Percentiles rank a stretch among this genome's conserved stretches.
These are phyloP conservation scores for Vaccinium corymbosum DNA, from an alignment of 148 eudicot genomes.

Conservation along the genomic window DNA sequence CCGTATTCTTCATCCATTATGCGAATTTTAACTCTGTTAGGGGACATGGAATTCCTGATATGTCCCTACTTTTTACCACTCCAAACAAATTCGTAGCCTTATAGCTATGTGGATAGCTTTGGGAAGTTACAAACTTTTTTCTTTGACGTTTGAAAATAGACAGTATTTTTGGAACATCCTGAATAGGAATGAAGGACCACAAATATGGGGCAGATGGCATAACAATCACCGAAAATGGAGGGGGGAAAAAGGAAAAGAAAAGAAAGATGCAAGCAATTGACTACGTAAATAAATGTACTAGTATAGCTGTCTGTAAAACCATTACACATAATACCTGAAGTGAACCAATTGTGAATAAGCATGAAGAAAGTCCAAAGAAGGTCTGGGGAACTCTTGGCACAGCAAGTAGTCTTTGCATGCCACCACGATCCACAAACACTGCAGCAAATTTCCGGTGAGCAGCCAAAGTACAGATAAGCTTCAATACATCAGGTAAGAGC, in stretches of 20 bases:
- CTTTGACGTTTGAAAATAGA: not conserved
- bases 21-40: not conserved
- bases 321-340: constrained; percentile 60
- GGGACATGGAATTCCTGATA: not conserved
- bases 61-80: not conserved
- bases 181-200: not conserved
- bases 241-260: not conserved
- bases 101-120: not conserved
- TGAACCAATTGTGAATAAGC: constrained; percentile 92
- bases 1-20: not conserved
- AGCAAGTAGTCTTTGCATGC: constrained; percentile 84
- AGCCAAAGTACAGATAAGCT: constrained; percentile 81
- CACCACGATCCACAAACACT: constrained; percentile 87
- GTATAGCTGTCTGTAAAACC: not conserved
- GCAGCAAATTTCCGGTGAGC: constrained; percentile 97
- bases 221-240: not conserved
- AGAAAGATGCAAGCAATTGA: not conserved
- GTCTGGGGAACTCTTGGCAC: constrained; percentile 73
- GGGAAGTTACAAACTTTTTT: not conserved
- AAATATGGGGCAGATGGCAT: not conserved
- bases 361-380: constrained; percentile 83
- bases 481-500: constrained; percentile 83
- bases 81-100: not conserved
- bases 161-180: not conserved
- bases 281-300: not conserved